Conservation (phyloP, 441 rosid genomes). For the Eutrema salsugineum region DNA sequence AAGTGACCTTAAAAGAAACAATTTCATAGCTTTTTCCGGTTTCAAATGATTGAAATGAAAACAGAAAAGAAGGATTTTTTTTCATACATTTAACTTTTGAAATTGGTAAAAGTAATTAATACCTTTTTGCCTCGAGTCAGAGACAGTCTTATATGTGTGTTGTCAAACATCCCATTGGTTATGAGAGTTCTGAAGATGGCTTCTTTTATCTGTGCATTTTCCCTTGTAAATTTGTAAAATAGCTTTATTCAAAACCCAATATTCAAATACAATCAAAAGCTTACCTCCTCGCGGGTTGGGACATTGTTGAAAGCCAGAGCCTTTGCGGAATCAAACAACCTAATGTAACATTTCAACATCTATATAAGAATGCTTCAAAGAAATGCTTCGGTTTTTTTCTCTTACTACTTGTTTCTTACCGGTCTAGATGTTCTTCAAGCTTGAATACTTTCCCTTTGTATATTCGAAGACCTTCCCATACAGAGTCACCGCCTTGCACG, state of each 20-base stretch:
- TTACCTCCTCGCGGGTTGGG: constrained; percentile 72
- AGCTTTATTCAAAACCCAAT: background rate
- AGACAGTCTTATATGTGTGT: constrained; percentile 78
- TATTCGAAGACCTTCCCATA: constrained; percentile 92
- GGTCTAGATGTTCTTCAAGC: constrained; percentile 85
- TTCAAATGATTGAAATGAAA: background rate
- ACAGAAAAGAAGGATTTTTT: background rate
- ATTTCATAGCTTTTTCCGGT: background rate
- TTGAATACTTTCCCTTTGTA: constrained; percentile 71
- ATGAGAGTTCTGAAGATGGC: constrained; percentile 80
- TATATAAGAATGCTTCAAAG: background rate
- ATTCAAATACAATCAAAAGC: background rate
- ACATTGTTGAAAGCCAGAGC: constrained; percentile 86
- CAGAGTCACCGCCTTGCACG: constrained; percentile 94
- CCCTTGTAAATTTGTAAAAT: background rate
- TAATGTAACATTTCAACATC: constrained; percentile 19
- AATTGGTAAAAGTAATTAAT: background rate
- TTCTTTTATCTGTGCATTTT: constrained; percentile 52
- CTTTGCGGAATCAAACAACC: constrained; percentile 88
- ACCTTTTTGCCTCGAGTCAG: constrained; percentile 82
- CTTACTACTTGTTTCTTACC: constrained; percentile 38
- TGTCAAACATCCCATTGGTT: constrained; percentile 87
- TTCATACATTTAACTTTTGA: background rate
- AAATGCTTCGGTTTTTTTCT: background rate
- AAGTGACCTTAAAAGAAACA: constrained; percentile 54